Percentiles rank a stretch among this genome's conserved stretches.
These are phyloP conservation scores for Mrakia hoshinonis DNA, from an alignment of 768 basidiomycete genomes.

Conservation along the genomic window DNA sequence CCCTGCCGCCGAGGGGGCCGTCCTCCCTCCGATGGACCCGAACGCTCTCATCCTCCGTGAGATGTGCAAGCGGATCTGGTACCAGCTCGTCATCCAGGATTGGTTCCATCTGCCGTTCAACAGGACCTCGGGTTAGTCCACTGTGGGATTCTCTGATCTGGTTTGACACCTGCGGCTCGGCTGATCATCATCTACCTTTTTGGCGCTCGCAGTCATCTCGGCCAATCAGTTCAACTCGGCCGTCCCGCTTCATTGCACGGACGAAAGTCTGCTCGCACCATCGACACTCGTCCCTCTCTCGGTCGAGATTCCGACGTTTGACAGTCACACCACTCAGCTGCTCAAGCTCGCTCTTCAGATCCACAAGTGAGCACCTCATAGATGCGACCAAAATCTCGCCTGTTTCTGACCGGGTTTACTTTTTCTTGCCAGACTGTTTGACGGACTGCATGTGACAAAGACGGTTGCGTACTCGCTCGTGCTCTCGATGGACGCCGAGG, in stretches of 20 bases:
- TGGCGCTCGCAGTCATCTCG: neutral
- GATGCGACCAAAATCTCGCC: neutral
- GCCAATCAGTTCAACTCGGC: constrained; percentile 23
- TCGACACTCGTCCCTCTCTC: neutral
- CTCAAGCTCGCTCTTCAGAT: constrained; percentile 17
- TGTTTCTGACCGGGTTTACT: neutral
- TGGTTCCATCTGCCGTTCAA: constrained; percentile 33
- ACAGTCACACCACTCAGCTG: constrained; percentile 15
- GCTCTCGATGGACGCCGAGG: constrained; percentile 26
- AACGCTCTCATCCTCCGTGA: constrained; percentile 28
- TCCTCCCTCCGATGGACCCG: neutral
- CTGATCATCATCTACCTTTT: neutral
- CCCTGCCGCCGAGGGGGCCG: neutral
- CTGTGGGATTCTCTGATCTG: no score
- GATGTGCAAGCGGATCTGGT: constrained; percentile 31
- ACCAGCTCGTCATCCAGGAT: constrained; percentile 32
- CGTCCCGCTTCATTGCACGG: constrained; percentile 22
- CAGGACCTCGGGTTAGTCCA: constrained; percentile 5
- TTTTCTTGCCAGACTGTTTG: constrained; percentile 2
- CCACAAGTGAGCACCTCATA: neutral
- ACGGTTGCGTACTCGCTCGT: constrained; percentile 15
- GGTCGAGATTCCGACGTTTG: constrained; percentile 9
- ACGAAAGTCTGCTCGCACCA: constrained; percentile 14
- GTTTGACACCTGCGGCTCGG: no score
- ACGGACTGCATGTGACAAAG: constrained; percentile 6